A percentile compares a stretch with the other conserved stretches of the same genome.
phyloP scores from a whole-genome alignment of 148 eudicot genomes.

The Rhododendron simsii region DNA sequence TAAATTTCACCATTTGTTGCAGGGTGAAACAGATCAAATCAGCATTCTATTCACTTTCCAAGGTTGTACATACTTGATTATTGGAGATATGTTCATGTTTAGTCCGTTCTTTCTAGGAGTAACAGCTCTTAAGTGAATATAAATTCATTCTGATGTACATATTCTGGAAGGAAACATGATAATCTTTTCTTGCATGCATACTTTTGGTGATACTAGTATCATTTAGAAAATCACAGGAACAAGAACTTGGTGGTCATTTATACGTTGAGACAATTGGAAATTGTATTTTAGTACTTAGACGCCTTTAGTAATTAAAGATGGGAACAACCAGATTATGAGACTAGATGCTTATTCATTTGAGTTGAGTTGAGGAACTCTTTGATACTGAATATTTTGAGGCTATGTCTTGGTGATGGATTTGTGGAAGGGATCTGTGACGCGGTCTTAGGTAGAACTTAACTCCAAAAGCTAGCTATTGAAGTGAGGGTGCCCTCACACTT shows the following conservation, averaged over 20 bases:
- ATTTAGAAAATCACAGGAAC: not conserved
- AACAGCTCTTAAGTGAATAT: not conserved
- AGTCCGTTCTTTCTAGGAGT: not conserved
- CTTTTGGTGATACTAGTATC: not conserved
- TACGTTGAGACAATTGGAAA: not conserved
- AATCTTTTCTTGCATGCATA: not conserved
- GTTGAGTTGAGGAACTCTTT: not conserved
- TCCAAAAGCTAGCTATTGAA: too few species aligned
- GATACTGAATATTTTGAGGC: not conserved
- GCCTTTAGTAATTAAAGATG: not conserved
- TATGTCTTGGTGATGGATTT: not conserved
- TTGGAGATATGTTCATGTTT: not conserved
- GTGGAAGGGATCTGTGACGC: not conserved
- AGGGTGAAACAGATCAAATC: slow-evolving; percentile 91
- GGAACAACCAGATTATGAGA: not conserved
- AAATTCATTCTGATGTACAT: not conserved
- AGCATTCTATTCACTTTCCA: slow-evolving; percentile 70
- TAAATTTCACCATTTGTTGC: slow-evolving; percentile 23
- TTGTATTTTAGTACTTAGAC: not conserved
- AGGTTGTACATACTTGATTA: slow-evolving; percentile 31
- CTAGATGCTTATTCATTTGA: not conserved
- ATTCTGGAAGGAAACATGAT: not conserved
- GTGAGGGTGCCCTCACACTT: too few species aligned
- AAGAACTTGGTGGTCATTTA: not conserved
- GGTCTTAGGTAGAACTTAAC: too few species aligned